Evolutionary conservation across 2,329 filamentous ascomycete genomes (phyloP), one percentile per base, ranked within the genome.

Genomic region (Sporothrix sp.): DNA sequence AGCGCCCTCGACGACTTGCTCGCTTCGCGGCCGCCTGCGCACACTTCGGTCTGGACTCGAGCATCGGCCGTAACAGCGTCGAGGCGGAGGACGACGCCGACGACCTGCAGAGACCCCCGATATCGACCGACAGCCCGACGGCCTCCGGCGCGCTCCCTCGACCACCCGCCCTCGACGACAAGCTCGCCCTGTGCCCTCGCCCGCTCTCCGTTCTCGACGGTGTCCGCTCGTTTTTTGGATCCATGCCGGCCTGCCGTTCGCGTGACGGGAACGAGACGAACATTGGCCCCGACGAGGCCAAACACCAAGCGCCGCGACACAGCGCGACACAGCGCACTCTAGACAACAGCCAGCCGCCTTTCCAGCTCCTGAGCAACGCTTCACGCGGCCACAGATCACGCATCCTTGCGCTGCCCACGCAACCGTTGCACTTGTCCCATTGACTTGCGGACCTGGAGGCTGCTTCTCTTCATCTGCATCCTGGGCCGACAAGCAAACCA

Each of bases 121-220:
- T 33, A 20, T 11, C 18, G 14, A 28, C 21, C 10, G 11, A 9
- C 33, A 13, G 25, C 36, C n/a, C n/a, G 36, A 25, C 46, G 18
- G 2, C 27, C 4, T 23, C 20, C 9, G 30, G 10, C 16, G 11
- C 6, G n/a, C n/a, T n/a, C n/a, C n/a, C n/a, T n/a, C n/a, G n/a
- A n/a, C n/a, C n/a, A n/a, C n/a, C n/a, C n/a, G n/a, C n/a, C n/a
- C n/a, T n/a, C n/a, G n/a, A n/a, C n/a, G n/a, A n/a, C n/a, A n/a
- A n/a, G n/a, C n/a, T n/a, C n/a, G n/a, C n/a, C n/a, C n/a, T n/a
- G n/a, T n/a, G n/a, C n/a, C n/a, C n/a, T n/a, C 6, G 9, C 21
- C 18, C 32, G 11, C 4, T 42, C 27, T 36, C 50, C 50, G 50
- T 36, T 20, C 49, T 52, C 40, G 38, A 52, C 50, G 50, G 50